Evolutionary conservation across 129 eudicot genomes (phyloP).

Genomic region (Chrysanthemum lavandulifolium): DNA sequence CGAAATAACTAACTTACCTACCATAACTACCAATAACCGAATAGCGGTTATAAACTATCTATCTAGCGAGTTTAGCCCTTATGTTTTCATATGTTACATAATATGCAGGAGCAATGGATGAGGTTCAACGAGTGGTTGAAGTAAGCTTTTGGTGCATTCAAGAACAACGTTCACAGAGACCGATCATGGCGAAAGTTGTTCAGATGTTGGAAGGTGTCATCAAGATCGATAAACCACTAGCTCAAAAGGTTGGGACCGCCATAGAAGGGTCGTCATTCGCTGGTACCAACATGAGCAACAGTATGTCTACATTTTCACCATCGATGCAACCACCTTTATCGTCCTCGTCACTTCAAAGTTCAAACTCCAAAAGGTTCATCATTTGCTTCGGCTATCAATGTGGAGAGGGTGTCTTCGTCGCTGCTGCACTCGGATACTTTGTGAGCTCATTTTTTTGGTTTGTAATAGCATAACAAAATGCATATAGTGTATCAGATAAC

Average conservation of each 20-base stretch:
- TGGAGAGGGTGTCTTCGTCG: slow-evolving; percentile 45
- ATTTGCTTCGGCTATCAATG: slow-evolving; percentile 51
- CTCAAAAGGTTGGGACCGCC: slow-evolving; percentile 51
- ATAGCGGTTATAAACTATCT: too few relatives aligned
- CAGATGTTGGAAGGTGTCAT: slow-evolving; percentile 86
- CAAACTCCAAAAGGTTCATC: slow-evolving; percentile 44
- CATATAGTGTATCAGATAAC: too few relatives aligned
- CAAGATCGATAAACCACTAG: slow-evolving; percentile 69
- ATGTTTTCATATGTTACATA: too few relatives aligned
- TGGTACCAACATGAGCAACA: slow-evolving; percentile 41
- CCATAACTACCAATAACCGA: too few relatives aligned
- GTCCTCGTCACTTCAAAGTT: slow-evolving; percentile 47
- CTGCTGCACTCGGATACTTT: too few relatives aligned
- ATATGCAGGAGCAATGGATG: too few relatives aligned
- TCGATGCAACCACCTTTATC: slow-evolving; percentile 49
- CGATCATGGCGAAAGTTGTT: slow-evolving; percentile 87
- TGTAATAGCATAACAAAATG: too few relatives aligned
- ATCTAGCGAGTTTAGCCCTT: too few relatives aligned
- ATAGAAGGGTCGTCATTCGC: slow-evolving; percentile 46
- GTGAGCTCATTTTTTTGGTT: too few relatives aligned
- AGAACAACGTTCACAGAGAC: slow-evolving; percentile 85
- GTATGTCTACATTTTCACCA: slow-evolving; percentile 53
- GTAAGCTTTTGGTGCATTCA: slow-evolving; percentile 93
- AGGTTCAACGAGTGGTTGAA: slow-evolving; percentile 54
- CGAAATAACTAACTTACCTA: too few relatives aligned